Evolutionary conservation across 768 basidiomycete species (phyloP).

Genomic region (Artomyces pyxidatus): DNA sequence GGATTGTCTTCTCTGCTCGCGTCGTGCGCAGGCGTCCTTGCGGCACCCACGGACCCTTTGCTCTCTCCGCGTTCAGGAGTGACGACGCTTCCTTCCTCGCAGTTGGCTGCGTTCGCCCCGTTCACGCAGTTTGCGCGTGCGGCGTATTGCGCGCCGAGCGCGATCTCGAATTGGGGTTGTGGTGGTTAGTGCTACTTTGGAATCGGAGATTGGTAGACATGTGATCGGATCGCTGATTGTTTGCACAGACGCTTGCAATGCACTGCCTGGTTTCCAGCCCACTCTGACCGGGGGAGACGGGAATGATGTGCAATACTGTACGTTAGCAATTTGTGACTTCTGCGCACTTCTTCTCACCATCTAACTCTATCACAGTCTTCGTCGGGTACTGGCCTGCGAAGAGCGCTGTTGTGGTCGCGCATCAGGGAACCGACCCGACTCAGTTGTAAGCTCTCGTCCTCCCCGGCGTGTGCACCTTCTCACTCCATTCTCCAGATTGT

Average conservation of each 20-base stretch:
- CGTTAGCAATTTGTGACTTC: conserved; percentile 2
- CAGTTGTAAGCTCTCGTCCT: conserved; percentile 2
- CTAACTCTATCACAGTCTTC: conserved; percentile 7
- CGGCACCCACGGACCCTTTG: no score
- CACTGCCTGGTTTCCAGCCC: conserved; percentile 32
- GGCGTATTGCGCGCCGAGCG: conserved; percentile 39
- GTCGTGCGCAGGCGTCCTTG: no score
- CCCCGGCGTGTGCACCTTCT: neutral
- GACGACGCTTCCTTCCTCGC: conserved; percentile 20
- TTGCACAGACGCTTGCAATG: conserved; percentile 31
- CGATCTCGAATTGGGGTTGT: conserved; percentile 34
- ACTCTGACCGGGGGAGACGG: conserved; percentile 44
- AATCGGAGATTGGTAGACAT: neutral
- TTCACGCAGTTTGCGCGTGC: conserved; percentile 48
- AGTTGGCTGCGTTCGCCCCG: conserved; percentile 33
- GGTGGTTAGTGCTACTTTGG: conserved; percentile 29
- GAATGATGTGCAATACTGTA: conserved; percentile 39
- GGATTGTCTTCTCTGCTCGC: no score
- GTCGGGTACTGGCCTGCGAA: conserved; percentile 12
- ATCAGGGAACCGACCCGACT: conserved; percentile 12
- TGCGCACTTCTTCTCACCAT: neutral
- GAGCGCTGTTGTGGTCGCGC: conserved; percentile 12
- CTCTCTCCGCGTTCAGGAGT: no score
- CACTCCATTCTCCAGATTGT: neutral
- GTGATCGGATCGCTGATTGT: neutral